These are phyloP conservation scores for Candida nemodendra DNA, from an alignment of 805 yeast species.

Conservation along the genomic window DNA sequence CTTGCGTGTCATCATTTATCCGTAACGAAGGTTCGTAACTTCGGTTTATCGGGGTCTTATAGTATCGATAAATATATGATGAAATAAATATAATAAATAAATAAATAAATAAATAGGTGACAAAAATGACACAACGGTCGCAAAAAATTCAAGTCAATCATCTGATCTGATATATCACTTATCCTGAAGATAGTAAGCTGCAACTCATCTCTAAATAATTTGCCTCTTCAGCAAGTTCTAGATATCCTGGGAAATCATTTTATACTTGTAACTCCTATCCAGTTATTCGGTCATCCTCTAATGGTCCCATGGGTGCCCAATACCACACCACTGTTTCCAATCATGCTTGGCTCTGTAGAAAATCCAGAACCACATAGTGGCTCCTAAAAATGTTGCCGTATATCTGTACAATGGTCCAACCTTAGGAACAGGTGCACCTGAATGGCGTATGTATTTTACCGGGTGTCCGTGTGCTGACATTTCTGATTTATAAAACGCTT, in stretches of 20 bases:
- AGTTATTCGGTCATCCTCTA: too few species aligned
- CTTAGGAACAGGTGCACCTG: slow-evolving; percentile 65
- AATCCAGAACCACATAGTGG: slow-evolving; percentile 88
- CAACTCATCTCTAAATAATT: too few species aligned
- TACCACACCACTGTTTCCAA: slow-evolving; percentile 57
- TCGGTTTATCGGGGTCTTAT: too few species aligned
- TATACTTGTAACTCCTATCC: too few species aligned
- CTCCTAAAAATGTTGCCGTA: slow-evolving; percentile 70
- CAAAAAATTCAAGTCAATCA: background rate
- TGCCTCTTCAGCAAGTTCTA: too few species aligned
- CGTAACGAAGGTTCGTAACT: too few species aligned
- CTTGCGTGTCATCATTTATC: too few species aligned
- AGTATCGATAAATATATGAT: background rate
- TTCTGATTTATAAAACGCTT: background rate
- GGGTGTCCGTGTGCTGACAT: slow-evolving; percentile 17
- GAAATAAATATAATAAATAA: background rate
- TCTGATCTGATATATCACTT: too few species aligned
- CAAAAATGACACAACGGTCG: background rate
- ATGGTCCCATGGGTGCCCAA: slow-evolving; percentile 45
- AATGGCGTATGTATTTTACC: slow-evolving; percentile 43
- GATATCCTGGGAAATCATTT: too few species aligned
- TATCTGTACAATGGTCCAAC: slow-evolving; percentile 55
- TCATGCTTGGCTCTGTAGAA: slow-evolving; percentile 78
- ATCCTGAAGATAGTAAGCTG: too few species aligned
- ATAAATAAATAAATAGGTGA: background rate